phyloP scores from a whole-genome alignment of 148 eudicot genomes.

The Vaccinium macrocarpon region DNA sequence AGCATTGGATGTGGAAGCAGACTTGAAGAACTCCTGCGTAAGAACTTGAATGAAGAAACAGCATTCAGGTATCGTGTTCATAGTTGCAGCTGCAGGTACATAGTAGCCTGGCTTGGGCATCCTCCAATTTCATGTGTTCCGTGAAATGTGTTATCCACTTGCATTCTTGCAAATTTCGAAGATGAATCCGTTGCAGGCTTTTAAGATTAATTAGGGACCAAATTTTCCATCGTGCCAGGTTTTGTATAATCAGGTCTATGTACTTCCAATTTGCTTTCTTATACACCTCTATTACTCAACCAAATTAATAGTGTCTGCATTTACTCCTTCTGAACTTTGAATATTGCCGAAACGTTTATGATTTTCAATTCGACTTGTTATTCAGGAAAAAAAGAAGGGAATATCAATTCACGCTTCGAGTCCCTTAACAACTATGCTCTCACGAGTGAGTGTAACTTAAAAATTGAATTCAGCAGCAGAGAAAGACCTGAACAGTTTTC shows the following conservation, averaged over 20 bases:
- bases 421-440: not conserved
- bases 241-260: not conserved
- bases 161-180: not conserved
- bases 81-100: not conserved
- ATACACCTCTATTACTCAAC: not conserved
- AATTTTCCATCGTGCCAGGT: not conserved
- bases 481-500: conserved; percentile 88
- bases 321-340: not conserved
- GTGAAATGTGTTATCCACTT: not conserved
- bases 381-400: not conserved
- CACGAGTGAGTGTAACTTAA: not conserved
- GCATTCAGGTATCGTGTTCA: not conserved
- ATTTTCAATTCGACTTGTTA: not conserved
- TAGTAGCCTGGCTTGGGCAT: not conserved
- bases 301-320: not conserved
- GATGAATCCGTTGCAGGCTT: not conserved
- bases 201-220: not conserved
- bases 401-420: not conserved
- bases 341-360: not conserved
- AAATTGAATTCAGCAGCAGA: not conserved
- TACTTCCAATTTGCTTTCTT: not conserved
- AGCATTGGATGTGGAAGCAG: not conserved
- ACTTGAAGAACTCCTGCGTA: not conserved
- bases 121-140: not conserved
- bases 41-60: not conserved